phyloP scores from a whole-genome alignment of 495 filamentous ascomycete genomes.

The Evernia prunastri region DNA sequence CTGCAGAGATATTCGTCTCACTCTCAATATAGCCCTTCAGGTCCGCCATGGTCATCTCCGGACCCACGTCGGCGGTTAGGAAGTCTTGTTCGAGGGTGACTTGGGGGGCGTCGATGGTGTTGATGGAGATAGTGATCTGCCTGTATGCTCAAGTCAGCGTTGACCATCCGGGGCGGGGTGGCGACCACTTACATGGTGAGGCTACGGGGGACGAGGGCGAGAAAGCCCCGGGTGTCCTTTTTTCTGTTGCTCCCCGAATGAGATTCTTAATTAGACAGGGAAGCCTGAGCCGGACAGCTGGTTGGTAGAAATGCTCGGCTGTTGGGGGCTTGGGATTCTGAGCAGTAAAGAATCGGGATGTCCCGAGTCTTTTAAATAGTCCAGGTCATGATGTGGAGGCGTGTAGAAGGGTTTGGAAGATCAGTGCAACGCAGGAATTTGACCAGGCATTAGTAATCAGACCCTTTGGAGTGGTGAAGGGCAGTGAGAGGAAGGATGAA shows the following conservation, averaged over 20 bases:
- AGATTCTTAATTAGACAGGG: not conserved
- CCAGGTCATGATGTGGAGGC: not conserved
- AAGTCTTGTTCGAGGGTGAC: slow-evolving; percentile 64
- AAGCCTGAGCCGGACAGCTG: not conserved
- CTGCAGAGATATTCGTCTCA: slow-evolving; percentile 49
- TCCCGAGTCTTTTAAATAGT: not conserved
- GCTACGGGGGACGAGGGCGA: slow-evolving; percentile 10
- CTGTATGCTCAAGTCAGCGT: slow-evolving; percentile 34
- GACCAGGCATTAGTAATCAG: slow-evolving; percentile 1
- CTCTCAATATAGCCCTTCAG: slow-evolving; percentile 77
- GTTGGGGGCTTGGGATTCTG: not conserved
- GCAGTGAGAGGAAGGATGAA: not conserved
- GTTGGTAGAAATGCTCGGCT: not conserved
- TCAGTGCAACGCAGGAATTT: not conserved
- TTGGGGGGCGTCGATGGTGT: slow-evolving; percentile 52
- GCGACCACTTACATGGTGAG: slow-evolving; percentile 16
- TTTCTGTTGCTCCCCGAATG: not conserved
- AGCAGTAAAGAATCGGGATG: not conserved
- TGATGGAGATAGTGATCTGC: slow-evolving; percentile 84
- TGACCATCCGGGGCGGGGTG: not conserved
- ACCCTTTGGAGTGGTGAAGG: not conserved
- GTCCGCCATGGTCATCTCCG: slow-evolving; percentile 76
- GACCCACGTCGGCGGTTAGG: slow-evolving; percentile 74
- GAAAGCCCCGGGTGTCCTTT: not conserved
- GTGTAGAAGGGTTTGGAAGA: not conserved